Evolutionary conservation across 306 rosid genomes (phyloP), one percentile per base, ranked within the genome.

Genomic region (Trifolium dubium): DNA sequence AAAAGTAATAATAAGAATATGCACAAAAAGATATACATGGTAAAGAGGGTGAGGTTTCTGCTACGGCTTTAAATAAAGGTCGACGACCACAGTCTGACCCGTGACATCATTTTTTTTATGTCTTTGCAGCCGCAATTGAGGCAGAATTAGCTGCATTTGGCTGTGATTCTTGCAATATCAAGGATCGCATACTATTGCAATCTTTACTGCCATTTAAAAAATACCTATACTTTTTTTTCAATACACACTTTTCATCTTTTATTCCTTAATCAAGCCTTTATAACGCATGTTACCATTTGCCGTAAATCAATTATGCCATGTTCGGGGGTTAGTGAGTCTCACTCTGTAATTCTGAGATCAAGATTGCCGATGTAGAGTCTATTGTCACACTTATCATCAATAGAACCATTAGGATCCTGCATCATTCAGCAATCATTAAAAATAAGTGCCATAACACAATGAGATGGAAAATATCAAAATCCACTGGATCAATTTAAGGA

Each of bases 281-380:
- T 3, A 7, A 8, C 2, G 31, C 6, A 28, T 11, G 12, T 30
- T 67, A 67, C 10, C 29, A 30, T 46, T 46, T 30, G 11, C 12
- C 8, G 64, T 0, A 15, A 61, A 63, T 50, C 13, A 49, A 66
- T 8, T 6, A 67, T 58, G 30, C 59, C 64, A 46, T 14, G 31
- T 39, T 14, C 34, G 46, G 53, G 13, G 3, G 40, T 73, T 58
- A 1, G 54, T 23, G 35, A 54, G 44, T 58, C 99, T 87, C 81
- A 94, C 99, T 92, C 99, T 32, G 99, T 94, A 82, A 92, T 90
- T 83, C 92, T 88, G 60, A 92, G 83, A 65, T 92, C 99, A 66
- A 94, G 96, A 84, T 89, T 94, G 6, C 97, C 99, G 6, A 94
- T 74, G 69, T 89, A 94, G 47, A 94, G 89, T 80, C 88, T 88